Evolutionary conservation across 768 basidiomycete species (phyloP).

Genomic region (Porpolomopsis calyptriformis): DNA sequence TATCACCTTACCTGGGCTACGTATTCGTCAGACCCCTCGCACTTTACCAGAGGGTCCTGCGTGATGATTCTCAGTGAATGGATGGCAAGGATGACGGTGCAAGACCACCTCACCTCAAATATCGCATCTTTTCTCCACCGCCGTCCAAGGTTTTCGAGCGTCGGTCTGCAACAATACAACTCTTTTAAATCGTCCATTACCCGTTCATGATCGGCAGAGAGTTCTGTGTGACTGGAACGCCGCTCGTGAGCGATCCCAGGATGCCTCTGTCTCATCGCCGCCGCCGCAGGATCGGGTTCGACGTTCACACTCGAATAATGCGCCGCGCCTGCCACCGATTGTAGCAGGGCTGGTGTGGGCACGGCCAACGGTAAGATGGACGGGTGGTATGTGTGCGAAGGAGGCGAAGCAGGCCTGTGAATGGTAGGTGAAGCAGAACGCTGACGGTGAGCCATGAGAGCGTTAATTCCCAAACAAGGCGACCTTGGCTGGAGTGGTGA

Average conservation of each 20-base stretch:
- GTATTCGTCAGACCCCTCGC: slow-evolving; percentile 40
- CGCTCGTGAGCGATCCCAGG: slow-evolving; percentile 22
- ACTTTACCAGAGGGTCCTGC: slow-evolving; percentile 41
- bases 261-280: slow-evolving; percentile 25
- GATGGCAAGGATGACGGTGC: not conserved
- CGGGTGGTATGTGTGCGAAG: slow-evolving; percentile 38
- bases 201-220: slow-evolving; percentile 33
- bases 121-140: slow-evolving; percentile 44
- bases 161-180: slow-evolving; percentile 46
- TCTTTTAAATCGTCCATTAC: slow-evolving; percentile 49
- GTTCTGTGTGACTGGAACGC: slow-evolving; percentile 21
- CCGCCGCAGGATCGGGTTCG: slow-evolving; percentile 19
- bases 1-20: slow-evolving; percentile 39
- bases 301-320: slow-evolving; percentile 49
- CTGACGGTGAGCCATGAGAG: not conserved
- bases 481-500: slow-evolving; percentile 8
- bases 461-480: too few species aligned
- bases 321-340: slow-evolving; percentile 50
- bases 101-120: slow-evolving; percentile 35
- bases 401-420: slow-evolving; percentile 24
- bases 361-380: slow-evolving; percentile 30
- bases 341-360: slow-evolving; percentile 41
- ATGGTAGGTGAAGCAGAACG: slow-evolving; percentile 4
- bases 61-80: not conserved
- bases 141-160: slow-evolving; percentile 39